A percentile compares a stretch with the other conserved stretches of the same genome.
Evolutionary conservation across 352 stramenopile species (phyloP).

Genomic region (Halophytophthora batemanensis): DNA sequence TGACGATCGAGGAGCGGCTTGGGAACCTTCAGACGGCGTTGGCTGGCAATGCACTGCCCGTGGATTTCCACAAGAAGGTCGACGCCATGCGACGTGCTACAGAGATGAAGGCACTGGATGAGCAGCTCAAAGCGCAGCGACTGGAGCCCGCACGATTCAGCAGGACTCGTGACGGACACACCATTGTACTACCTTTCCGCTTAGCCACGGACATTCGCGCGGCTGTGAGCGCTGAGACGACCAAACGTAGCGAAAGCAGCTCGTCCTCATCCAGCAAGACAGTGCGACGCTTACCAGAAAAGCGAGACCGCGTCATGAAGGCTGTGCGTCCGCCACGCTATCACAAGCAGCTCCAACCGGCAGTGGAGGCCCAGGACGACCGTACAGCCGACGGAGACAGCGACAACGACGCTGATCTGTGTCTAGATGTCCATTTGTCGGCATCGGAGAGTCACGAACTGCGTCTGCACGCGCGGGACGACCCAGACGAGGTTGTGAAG

Average conservation of each 20-base stretch:
- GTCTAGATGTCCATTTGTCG: constrained; percentile 40
- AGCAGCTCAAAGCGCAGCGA: constrained; percentile 24
- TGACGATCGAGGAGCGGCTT: constrained; percentile 49
- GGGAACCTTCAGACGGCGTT: constrained; percentile 36
- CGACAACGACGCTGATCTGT: constrained; percentile 16
- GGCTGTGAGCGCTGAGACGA: constrained; percentile 12
- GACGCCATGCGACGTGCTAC: constrained; percentile 39
- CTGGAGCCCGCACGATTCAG: constrained; percentile 32
- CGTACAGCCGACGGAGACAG: not conserved
- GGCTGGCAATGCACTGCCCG: constrained; percentile 38
- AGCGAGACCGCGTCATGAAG: constrained; percentile 21
- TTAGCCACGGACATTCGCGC: constrained; percentile 38
- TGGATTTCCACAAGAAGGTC: constrained; percentile 55
- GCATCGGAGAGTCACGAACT: constrained; percentile 40
- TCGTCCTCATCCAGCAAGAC: too few relatives aligned
- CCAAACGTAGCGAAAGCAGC: constrained; percentile 6
- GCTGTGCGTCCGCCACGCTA: constrained; percentile 7
- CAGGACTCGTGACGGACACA: constrained; percentile 33
- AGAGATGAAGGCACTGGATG: constrained; percentile 26
- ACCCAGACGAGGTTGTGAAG: constrained; percentile 23
- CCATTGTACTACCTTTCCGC: constrained; percentile 41
- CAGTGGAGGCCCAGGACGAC: not conserved
- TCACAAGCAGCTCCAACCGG: not conserved
- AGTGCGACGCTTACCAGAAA: too few relatives aligned
- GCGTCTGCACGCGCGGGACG: constrained; percentile 25